Conservation (phyloP, 163 green algal genomes). For the Chlorella variabilis region DNA sequence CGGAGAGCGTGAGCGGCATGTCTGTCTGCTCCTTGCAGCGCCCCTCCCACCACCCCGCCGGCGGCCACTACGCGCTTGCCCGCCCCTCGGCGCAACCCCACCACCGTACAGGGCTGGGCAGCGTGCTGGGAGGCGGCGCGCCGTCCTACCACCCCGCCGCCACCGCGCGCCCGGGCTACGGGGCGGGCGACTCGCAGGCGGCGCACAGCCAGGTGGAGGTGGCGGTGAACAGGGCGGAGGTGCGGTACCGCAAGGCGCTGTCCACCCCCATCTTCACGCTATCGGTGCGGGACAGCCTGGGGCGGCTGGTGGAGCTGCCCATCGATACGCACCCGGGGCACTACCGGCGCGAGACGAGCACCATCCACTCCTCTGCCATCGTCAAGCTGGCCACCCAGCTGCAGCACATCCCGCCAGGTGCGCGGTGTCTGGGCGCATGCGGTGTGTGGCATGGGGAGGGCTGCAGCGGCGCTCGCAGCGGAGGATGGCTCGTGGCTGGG, state of each 20-base stretch:
- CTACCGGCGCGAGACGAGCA: constrained; percentile 29
- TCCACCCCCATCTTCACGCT: constrained; percentile 59
- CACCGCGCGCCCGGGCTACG: neutral
- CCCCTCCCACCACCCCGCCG: constrained; percentile 3
- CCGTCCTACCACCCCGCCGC: neutral
- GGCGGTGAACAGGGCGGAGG: constrained; percentile 8
- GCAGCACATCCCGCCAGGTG: constrained; percentile 34
- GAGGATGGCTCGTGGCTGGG: too few relatives aligned
- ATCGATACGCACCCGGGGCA: constrained; percentile 53
- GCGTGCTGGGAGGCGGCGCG: constrained; percentile 4
- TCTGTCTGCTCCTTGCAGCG: neutral
- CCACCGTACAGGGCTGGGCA: neutral
- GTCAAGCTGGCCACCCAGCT: constrained; percentile 43
- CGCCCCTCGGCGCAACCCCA: constrained; percentile 6
- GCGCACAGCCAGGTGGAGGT: constrained; percentile 38
- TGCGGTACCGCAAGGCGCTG: constrained; percentile 52
- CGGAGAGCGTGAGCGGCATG: constrained; percentile 19
- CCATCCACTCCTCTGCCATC: constrained; percentile 38
- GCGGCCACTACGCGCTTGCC: neutral
- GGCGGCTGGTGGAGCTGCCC: constrained; percentile 50
- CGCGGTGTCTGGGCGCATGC: neutral
- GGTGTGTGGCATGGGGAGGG: too few relatives aligned
- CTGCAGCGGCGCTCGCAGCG: too few relatives aligned
- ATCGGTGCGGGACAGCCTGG: constrained; percentile 42
- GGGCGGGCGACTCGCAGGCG: neutral